Evolutionary conservation across 2,329 filamentous ascomycete genomes (phyloP).

Genomic region (Verticillium klebahnii): DNA sequence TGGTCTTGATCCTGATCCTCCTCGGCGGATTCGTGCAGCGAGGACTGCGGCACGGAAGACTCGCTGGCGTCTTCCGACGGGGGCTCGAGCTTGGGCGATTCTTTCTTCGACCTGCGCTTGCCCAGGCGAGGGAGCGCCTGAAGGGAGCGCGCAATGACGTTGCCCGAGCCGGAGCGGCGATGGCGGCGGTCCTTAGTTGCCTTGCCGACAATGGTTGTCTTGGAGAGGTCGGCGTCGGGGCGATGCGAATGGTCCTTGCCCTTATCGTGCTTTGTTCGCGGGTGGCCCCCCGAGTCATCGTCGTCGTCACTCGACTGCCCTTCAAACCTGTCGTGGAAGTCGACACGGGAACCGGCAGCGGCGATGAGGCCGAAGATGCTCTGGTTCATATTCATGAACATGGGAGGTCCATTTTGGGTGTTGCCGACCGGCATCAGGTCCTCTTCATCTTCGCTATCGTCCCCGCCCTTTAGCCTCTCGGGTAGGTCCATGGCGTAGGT

Average conservation of each 20-base stretch:
- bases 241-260: constrained; percentile 38
- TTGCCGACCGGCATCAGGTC: constrained; percentile 33
- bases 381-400: constrained; percentile 79
- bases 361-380: constrained; percentile 92
- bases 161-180: constrained; percentile 42
- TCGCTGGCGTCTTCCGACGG: constrained; percentile 28
- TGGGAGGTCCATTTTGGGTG: constrained; percentile 35
- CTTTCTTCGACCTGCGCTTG: not conserved
- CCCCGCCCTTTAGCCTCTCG: constrained; percentile 46
- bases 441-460: constrained; percentile 44
- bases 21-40: constrained; percentile 7
- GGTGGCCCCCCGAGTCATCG: constrained; percentile 33
- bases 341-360: constrained; percentile 75
- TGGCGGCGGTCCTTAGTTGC: constrained; percentile 23
- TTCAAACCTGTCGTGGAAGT: constrained; percentile 79
- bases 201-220: constrained; percentile 28
- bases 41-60: constrained; percentile 14
- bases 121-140: constrained; percentile 50
- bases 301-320: constrained; percentile 77
- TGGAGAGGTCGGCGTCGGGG: constrained; percentile 18
- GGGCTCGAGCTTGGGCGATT: constrained; percentile 23
- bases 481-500: constrained; percentile 44
- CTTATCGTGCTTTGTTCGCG: constrained; percentile 16
- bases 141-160: constrained; percentile 62
- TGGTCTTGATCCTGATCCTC: constrained; percentile 23